Conservation (phyloP, 257 asterid species). For the Fraxinus excelsior region DNA sequence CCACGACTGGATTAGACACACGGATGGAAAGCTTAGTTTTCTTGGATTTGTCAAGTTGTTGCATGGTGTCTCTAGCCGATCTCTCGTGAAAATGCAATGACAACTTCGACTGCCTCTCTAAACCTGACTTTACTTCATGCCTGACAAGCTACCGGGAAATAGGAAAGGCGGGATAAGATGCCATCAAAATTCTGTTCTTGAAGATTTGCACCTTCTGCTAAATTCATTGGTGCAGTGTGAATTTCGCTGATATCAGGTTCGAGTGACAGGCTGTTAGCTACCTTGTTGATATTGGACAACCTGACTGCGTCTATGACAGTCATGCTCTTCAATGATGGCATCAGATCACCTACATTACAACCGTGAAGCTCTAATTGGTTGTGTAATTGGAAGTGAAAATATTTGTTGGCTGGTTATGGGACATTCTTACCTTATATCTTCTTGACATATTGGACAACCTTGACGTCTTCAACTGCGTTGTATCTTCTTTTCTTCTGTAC, state of each 20-base stretch:
- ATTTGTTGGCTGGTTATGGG: not conserved
- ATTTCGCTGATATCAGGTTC: not conserved
- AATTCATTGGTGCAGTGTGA: not conserved
- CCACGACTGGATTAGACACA: slow-evolving; percentile 57
- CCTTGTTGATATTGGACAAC: slow-evolving; percentile 5
- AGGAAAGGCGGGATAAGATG: not conserved
- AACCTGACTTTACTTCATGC: not conserved
- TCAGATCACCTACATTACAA: not conserved
- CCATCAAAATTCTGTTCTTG: slow-evolving; percentile 7
- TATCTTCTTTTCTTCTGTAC: slow-evolving; percentile 23
- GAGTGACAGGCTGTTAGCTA: not conserved
- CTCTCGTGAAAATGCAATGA: slow-evolving; percentile 42
- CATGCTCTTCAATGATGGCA: not conserved
- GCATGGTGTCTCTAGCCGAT: slow-evolving; percentile 55
- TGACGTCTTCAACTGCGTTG: slow-evolving; percentile 31
- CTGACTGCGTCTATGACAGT: not conserved
- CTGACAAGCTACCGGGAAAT: not conserved
- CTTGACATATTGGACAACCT: slow-evolving; percentile 33
- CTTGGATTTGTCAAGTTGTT: slow-evolving; percentile 53
- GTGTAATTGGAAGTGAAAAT: not conserved
- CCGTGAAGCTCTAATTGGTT: not conserved
- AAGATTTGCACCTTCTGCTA: not conserved
- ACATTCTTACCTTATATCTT: slow-evolving; percentile 24
- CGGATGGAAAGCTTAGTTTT: slow-evolving; percentile 61
- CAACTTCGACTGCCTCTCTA: slow-evolving; percentile 1